Conservation (phyloP, 768 basidiomycete species). For the Scleroderma citrinum region DNA sequence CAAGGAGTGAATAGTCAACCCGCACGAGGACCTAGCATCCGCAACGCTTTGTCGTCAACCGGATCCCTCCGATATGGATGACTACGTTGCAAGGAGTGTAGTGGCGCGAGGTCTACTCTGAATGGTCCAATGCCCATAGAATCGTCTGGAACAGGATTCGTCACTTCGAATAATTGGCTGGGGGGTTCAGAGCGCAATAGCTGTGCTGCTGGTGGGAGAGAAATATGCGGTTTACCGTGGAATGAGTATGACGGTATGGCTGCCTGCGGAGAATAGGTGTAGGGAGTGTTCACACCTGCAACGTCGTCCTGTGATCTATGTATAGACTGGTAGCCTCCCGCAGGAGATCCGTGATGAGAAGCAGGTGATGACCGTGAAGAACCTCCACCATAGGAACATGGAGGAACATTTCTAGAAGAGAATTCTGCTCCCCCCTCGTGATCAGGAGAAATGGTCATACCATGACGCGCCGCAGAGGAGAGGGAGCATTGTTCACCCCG, state of each 20-base stretch:
- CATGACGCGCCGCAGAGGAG: background rate
- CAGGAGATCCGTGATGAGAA: slow-evolving; percentile 13
- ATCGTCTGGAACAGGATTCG: slow-evolving; percentile 12
- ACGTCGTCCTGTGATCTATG: slow-evolving; percentile 4
- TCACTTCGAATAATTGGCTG: slow-evolving; percentile 26
- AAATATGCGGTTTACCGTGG: slow-evolving; percentile 17
- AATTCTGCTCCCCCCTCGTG: slow-evolving; percentile 10
- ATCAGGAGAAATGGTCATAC: background rate
- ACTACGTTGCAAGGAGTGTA: slow-evolving; percentile 46
- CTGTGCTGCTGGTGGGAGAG: slow-evolving; percentile 29
- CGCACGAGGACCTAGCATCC: slow-evolving; percentile 38
- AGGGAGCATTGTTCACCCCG: slow-evolving; percentile 1
- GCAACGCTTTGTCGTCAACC: slow-evolving; percentile 55
- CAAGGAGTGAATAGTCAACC: slow-evolving; percentile 18
- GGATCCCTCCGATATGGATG: slow-evolving; percentile 58
- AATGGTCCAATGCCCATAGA: slow-evolving; percentile 18
- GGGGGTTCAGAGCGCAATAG: slow-evolving; percentile 23
- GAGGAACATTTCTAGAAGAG: slow-evolving; percentile 7
- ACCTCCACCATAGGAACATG: slow-evolving; percentile 11
- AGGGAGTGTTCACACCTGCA: background rate
- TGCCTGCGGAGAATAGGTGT: slow-evolving; percentile 8
- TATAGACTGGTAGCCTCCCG: slow-evolving; percentile 9
- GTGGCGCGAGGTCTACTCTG: slow-evolving; percentile 48
- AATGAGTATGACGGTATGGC: slow-evolving; percentile 6
- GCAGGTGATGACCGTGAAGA: slow-evolving; percentile 17